Evolutionary conservation across 1,284 basidiomycete genomes (phyloP).

Genomic region (Trametes sp.): DNA sequence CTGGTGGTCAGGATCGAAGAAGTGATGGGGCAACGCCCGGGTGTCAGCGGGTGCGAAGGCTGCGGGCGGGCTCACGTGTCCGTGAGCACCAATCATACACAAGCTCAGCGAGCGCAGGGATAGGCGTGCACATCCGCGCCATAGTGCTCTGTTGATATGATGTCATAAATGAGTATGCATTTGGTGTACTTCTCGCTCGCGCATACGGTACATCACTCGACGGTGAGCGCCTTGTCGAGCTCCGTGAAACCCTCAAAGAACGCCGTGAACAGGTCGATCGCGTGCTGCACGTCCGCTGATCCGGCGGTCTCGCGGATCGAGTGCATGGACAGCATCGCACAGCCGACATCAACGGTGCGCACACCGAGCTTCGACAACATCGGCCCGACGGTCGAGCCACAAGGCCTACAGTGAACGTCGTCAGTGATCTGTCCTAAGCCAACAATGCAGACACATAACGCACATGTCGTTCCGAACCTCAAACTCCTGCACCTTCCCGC

Average conservation of each 20-base stretch:
- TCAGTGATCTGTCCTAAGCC: neutral
- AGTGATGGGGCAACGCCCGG: neutral
- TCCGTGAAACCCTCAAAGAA: constrained; percentile 83
- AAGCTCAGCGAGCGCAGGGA: too few species aligned
- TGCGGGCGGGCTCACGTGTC: neutral
- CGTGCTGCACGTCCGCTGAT: constrained; percentile 73
- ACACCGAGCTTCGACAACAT: constrained; percentile 85
- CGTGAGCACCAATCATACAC: too few species aligned
- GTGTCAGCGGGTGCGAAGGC: too few species aligned
- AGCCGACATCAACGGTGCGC: constrained; percentile 90
- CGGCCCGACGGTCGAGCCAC: constrained; percentile 93
- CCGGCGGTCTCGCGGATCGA: constrained; percentile 92
- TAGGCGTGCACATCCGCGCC: too few species aligned
- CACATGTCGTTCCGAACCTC: constrained; percentile 91
- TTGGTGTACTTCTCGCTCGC: neutral
- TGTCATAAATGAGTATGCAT: neutral
- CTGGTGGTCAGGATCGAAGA: neutral
- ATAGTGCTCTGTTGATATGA: too few species aligned
- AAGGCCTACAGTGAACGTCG: constrained; percentile 59
- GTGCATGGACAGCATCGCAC: constrained; percentile 91
- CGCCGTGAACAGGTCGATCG: constrained; percentile 83
- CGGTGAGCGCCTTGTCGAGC: constrained; percentile 68
- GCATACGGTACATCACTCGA: constrained; percentile 54
- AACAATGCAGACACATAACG: constrained; percentile 36
- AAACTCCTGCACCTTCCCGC: constrained; percentile 92